A percentile compares a stretch with the other conserved stretches of the same genome.
Evolutionary conservation across 441 rosid species (phyloP).

Genomic region (Rhodomyrtus psidioides): DNA sequence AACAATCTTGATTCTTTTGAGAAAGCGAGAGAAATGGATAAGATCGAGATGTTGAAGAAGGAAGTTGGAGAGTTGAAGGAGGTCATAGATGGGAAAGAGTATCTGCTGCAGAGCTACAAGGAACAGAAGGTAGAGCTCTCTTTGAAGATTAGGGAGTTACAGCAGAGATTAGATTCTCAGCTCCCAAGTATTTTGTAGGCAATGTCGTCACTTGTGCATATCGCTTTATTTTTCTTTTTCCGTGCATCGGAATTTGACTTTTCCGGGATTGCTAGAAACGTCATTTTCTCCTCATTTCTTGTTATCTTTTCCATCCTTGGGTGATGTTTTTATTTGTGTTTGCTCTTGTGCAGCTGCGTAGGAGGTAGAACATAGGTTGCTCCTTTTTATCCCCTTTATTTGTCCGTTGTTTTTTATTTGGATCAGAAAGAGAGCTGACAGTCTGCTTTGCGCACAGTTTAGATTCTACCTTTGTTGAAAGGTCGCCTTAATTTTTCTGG

Average conservation of each 20-base stretch:
- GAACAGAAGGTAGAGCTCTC: constrained; percentile 88
- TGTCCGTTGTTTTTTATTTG: background rate
- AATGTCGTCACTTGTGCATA: constrained; percentile 47
- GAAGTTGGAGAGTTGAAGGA: constrained; percentile 87
- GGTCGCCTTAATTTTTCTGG: background rate
- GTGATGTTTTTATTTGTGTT: background rate
- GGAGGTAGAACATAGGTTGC: background rate
- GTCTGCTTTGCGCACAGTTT: background rate
- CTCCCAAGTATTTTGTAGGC: constrained; percentile 88
- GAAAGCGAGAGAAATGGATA: constrained; percentile 43
- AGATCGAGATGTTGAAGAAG: constrained; percentile 67
- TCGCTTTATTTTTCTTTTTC: background rate
- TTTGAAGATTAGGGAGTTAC: constrained; percentile 73
- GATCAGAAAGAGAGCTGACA: background rate
- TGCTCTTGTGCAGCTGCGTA: background rate
- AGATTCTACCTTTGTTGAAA: background rate
- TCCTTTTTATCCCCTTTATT: background rate
- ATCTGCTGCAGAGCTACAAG: constrained; percentile 70
- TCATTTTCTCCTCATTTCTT: background rate
- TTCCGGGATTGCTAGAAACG: background rate
- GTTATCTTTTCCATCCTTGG: background rate
- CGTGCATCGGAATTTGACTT: background rate
- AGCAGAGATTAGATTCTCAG: constrained; percentile 85
- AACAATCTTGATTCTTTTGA: constrained; percentile 26
- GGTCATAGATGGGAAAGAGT: constrained; percentile 86